Conservation (phyloP, 164 flowering plant species). For the Berberis thunbergii region DNA sequence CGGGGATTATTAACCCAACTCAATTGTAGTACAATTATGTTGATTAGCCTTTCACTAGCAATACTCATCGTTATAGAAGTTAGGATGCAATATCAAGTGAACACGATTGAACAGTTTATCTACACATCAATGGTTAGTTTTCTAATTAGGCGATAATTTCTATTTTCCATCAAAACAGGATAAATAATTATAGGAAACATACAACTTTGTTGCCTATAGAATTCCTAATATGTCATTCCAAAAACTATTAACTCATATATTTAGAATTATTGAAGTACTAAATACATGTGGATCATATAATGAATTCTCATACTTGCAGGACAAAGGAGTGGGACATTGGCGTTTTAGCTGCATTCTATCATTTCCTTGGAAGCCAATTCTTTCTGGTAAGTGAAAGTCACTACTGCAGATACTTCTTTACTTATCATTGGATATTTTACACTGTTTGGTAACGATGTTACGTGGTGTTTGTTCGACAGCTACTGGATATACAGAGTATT, state of each 20-base stretch:
- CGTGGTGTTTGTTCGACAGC: slow-evolving; percentile 33
- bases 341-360: slow-evolving; percentile 72
- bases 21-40: background rate
- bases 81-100: background rate
- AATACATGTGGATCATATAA: background rate
- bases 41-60: background rate
- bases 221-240: too few species aligned
- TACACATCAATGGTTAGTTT: too few species aligned
- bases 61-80: background rate
- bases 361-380: slow-evolving; percentile 96
- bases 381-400: slow-evolving; percentile 51
- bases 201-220: too few species aligned
- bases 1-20: background rate
- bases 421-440: background rate
- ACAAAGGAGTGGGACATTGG: slow-evolving; percentile 90
- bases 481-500: slow-evolving; percentile 90
- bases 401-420: background rate
- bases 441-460: background rate
- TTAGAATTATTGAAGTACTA: too few species aligned
- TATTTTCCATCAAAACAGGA: too few species aligned
- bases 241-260: too few species aligned
- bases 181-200: too few species aligned
- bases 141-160: too few species aligned
- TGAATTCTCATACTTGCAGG: slow-evolving; percentile 31
- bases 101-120: too few species aligned